Evolutionary conservation across 192 early-diverging fungal species (phyloP), one percentile per base, ranked within the genome.

Genomic region (Coemansia sp.): DNA sequence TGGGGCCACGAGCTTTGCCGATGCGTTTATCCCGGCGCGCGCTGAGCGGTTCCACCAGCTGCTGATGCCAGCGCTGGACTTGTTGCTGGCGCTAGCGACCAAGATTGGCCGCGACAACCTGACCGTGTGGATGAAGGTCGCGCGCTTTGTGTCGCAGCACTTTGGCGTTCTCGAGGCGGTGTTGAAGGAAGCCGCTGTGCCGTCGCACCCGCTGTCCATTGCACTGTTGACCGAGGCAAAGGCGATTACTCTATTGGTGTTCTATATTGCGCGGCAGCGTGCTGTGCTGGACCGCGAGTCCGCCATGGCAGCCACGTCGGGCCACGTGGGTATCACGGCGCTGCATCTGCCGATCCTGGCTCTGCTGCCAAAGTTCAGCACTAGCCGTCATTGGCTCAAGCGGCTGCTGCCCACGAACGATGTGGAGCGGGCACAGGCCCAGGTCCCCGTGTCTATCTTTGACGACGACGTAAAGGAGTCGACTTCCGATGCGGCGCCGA

Each of bases 1-100:
- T 3, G 38, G 38, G 4, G 14, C 29, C 9, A 2, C 48, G 8
- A 47, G 38, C 58, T 60, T 44, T 22, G 58, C 64, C 10, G 80
- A 81, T 13, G 54, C 44, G 27, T 54, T 54, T 60, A 76, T 63
- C 14, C 56, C 60, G 16, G 62, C 53, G 8, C 50, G 44, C 25
- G 32, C 46, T 23, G 85, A 85, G 59, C 65, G 72, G 48, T 88
- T 82, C 55, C 77, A 85, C 57, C 64, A 79, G 46, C 76, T 84
- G 29, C 51, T 84, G 7, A 70, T 79, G 38, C 86, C 80, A 0
- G 70, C 78, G 12, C 62, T 89, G n/a, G 53, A 80, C 28, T 65
- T 89, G 44, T 36, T 89, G 12, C 49, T 73, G 7, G 66, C 67
- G 9, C 63, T 86, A 30, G 65, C 75, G 16, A 51, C 51, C 19